phyloP scores from a whole-genome alignment of 2,329 filamentous ascomycete genomes.

The Cordyceps farinosa region DNA sequence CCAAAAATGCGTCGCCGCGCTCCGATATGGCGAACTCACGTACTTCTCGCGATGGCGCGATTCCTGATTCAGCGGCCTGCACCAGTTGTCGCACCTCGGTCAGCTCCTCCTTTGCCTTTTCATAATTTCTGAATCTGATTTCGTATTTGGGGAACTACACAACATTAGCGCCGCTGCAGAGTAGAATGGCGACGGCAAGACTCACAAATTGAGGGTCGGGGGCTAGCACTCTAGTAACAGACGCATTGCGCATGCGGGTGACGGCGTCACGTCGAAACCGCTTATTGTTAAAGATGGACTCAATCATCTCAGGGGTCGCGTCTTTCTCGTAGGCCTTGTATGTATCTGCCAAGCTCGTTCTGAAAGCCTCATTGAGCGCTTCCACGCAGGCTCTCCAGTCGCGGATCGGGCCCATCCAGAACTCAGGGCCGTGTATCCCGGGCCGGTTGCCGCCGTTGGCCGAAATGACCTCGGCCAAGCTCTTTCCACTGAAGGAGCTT shows the following conservation, averaged over 20 bases:
- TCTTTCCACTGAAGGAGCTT: constrained; percentile 37
- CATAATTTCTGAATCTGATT: constrained; percentile 46
- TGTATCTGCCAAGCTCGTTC: constrained; percentile 40
- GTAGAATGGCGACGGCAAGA: neutral
- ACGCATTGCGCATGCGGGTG: constrained; percentile 44
- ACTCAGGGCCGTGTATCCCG: constrained; percentile 26
- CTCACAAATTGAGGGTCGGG: constrained; percentile 43
- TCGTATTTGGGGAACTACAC: constrained; percentile 42
- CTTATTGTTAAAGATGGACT: constrained; percentile 41
- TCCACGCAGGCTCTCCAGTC: constrained; percentile 45
- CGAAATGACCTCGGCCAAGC: constrained; percentile 32
- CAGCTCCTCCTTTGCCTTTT: constrained; percentile 42
- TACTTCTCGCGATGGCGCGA: constrained; percentile 36
- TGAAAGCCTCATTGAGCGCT: constrained; percentile 39
- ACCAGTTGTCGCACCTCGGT: constrained; percentile 38
- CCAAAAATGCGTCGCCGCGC: constrained; percentile 48
- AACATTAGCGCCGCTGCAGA: constrained; percentile 15
- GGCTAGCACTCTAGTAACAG: constrained; percentile 40
- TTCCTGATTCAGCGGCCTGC: constrained; percentile 39
- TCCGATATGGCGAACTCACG: constrained; percentile 42
- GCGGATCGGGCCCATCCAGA: constrained; percentile 37
- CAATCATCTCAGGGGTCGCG: constrained; percentile 40
- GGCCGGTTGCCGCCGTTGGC: constrained; percentile 25
- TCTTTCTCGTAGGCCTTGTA: constrained; percentile 45
- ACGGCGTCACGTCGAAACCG: constrained; percentile 41